Evolutionary conservation across 306 rosid genomes (phyloP).

Genomic region (Glycine latifolia): DNA sequence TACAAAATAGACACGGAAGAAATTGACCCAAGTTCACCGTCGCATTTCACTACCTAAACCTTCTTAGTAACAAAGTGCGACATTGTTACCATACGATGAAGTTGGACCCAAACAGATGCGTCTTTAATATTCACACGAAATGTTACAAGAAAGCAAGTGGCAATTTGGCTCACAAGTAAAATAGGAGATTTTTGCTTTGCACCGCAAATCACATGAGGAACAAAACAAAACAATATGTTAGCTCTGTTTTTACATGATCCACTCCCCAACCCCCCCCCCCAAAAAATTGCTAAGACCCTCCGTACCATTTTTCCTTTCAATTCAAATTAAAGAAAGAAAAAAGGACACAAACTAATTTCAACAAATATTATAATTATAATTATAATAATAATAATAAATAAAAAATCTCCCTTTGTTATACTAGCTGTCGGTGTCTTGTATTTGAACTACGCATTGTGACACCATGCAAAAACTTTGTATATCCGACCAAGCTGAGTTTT

Average conservation of each 20-base stretch:
- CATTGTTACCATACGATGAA: not conserved
- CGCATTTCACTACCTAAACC: slow-evolving; percentile 35
- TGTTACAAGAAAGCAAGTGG: slow-evolving; percentile 50
- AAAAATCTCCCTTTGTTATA: slow-evolving; percentile 41
- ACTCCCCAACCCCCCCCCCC: slow-evolving; percentile 9
- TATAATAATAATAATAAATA: not conserved
- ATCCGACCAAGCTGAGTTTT: slow-evolving; percentile 87
- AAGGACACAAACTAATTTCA: slow-evolving; percentile 53
- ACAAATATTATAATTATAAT: slow-evolving; percentile 30
- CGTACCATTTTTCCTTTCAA: slow-evolving; percentile 49
- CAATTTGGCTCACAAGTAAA: slow-evolving; percentile 53
- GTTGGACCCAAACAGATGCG: slow-evolving; percentile 45
- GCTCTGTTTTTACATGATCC: slow-evolving; percentile 50
- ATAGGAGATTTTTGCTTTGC: slow-evolving; percentile 53
- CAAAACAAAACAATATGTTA: slow-evolving; percentile 54
- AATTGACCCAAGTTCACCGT: slow-evolving; percentile 25
- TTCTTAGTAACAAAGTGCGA: slow-evolving; percentile 3
- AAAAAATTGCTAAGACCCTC: slow-evolving; percentile 45
- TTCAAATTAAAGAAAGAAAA: slow-evolving; percentile 24
- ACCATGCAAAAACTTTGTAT: slow-evolving; percentile 90
- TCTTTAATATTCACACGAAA: slow-evolving; percentile 52
- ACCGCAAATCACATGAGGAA: slow-evolving; percentile 57
- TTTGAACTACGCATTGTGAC: slow-evolving; percentile 75
- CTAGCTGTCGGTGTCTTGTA: slow-evolving; percentile 68
- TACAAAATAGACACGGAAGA: slow-evolving; percentile 2